phyloP scores from a whole-genome alignment of 768 basidiomycete genomes.

The Xerocomus potaroensis region DNA sequence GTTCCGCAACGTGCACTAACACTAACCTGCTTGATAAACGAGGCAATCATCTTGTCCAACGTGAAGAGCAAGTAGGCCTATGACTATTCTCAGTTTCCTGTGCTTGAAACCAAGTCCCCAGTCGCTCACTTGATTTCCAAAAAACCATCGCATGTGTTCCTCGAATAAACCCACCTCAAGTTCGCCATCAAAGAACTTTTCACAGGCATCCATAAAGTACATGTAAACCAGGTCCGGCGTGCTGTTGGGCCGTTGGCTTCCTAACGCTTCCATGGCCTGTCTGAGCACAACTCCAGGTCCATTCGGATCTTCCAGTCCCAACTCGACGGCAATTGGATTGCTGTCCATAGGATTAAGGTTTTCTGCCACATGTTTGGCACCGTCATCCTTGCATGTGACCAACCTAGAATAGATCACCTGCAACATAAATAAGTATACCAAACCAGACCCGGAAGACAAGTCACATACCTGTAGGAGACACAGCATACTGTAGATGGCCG shows the following conservation, averaged over 20 bases:
- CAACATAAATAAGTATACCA: slow-evolving; percentile 5
- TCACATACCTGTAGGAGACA: slow-evolving; percentile 77
- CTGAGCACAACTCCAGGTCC: slow-evolving; percentile 62
- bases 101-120: too few relatives aligned
- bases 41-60: slow-evolving; percentile 85
- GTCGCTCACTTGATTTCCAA: slow-evolving; percentile 69
- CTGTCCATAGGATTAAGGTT: slow-evolving; percentile 62
- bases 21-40: slow-evolving; percentile 85
- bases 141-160: slow-evolving; percentile 94
- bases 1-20: background rate
- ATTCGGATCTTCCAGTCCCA: slow-evolving; percentile 83
- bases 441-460: slow-evolving; percentile 1
- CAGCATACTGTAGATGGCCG: slow-evolving; percentile 86
- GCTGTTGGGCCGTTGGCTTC: slow-evolving; percentile 42
- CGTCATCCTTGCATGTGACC: slow-evolving; percentile 78
- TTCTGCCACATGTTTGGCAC: slow-evolving; percentile 62
- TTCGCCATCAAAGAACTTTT: slow-evolving; percentile 91
- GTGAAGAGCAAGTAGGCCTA: slow-evolving; percentile 93
- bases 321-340: slow-evolving; percentile 77
- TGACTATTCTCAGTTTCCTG: slow-evolving; percentile 26
- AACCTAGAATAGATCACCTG: slow-evolving; percentile 90
- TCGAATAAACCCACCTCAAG: slow-evolving; percentile 91
- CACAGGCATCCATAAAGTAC: slow-evolving; percentile 86
- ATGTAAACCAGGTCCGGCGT: slow-evolving; percentile 73
- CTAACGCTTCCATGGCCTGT: slow-evolving; percentile 61